Conservation (phyloP, 768 basidiomycete genomes). For the Cantharellus anzutake region DNA sequence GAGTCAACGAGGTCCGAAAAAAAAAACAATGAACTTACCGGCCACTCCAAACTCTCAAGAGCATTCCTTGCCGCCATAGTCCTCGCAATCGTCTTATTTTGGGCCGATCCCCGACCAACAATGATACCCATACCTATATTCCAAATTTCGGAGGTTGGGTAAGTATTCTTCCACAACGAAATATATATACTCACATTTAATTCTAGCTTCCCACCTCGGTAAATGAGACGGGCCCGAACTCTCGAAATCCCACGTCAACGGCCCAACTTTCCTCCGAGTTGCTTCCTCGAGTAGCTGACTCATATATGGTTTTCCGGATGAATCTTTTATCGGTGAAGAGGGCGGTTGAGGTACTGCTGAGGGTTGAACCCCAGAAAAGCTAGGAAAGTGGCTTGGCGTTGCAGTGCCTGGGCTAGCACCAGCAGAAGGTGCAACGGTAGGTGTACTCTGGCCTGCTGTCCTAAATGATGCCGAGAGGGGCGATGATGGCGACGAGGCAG, state of each 20-base stretch:
- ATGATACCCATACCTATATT: not conserved
- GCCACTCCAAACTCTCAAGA: not conserved
- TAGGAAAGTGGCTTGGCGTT: no score
- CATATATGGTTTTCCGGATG: no score
- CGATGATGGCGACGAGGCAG: no score
- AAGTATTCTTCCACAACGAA: not conserved
- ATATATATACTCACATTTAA: not conserved
- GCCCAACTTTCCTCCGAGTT: no score
- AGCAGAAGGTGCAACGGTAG: no score
- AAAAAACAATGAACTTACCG: not conserved
- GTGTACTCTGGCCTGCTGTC: no score
- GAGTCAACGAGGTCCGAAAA: not conserved
- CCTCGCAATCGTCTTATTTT: not conserved
- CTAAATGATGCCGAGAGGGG: no score
- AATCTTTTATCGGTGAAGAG: no score
- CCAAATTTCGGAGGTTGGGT: not conserved
- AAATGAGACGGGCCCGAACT: not conserved
- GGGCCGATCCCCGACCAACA: not conserved
- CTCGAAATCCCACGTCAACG: not conserved
- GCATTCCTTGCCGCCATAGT: not conserved
- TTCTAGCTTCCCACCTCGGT: not conserved
- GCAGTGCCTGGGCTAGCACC: no score
- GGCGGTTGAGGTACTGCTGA: no score
- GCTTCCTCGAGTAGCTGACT: no score
- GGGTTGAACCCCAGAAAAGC: no score